These are phyloP conservation scores for Syzygium malaccense DNA, from an alignment of 441 rosid genomes.

Conservation along the genomic window DNA sequence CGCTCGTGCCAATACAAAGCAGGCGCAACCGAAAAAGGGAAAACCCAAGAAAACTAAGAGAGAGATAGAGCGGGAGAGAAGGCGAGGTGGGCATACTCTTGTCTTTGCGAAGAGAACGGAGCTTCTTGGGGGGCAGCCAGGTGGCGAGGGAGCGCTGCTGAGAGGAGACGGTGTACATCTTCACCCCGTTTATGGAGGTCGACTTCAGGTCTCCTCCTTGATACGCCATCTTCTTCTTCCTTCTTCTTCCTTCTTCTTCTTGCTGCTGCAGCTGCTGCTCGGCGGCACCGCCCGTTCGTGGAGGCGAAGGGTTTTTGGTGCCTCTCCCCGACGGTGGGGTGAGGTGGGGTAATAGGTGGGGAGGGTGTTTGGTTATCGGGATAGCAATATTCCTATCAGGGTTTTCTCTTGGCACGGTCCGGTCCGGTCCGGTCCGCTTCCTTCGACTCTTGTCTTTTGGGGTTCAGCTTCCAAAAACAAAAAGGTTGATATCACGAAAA, in stretches of 20 bases:
- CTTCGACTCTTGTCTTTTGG: neutral
- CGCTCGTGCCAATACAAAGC: neutral
- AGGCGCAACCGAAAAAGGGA: neutral
- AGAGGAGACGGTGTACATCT: conserved; percentile 58
- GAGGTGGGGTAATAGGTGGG: neutral
- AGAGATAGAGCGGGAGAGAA: neutral
- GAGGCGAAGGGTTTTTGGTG: neutral
- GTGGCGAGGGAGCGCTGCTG: conserved; percentile 52
- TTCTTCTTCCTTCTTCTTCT: neutral
- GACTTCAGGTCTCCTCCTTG: conserved; percentile 66
- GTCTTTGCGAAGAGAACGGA: conserved; percentile 69
- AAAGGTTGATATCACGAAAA: too few relatives aligned
- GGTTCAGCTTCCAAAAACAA: neutral
- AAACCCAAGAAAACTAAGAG: neutral
- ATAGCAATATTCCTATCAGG: neutral
- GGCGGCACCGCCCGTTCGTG: neutral
- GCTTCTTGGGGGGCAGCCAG: conserved; percentile 75
- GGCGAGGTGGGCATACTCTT: conserved; percentile 20
- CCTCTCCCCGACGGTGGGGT: neutral
- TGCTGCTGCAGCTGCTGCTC: neutral
- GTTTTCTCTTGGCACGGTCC: neutral
- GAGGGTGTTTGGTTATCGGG: neutral
- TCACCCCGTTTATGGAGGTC: conserved; percentile 70
- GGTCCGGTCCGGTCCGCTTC: neutral
- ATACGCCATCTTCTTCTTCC: conserved; percentile 31